Percentiles rank a stretch among this genome's conserved stretches.
These are phyloP conservation scores for Monosporascus sp. DNA, from an alignment of 2,329 filamentous ascomycete species.

Conservation along the genomic window DNA sequence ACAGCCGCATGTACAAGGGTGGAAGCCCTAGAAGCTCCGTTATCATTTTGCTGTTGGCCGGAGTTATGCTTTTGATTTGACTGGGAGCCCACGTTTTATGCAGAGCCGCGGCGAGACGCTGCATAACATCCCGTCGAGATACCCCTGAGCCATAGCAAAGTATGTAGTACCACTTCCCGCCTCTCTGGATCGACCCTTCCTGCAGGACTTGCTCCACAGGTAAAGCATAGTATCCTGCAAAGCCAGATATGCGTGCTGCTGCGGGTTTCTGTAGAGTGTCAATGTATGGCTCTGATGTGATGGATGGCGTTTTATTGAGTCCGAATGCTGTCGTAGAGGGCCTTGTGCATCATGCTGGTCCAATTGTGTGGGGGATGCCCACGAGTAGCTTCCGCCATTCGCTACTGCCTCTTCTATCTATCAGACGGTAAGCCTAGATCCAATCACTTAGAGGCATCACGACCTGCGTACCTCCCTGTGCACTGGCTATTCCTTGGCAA, in stretches of 20 bases:
- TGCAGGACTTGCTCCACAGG: constrained; percentile 23
- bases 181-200: constrained; percentile 20
- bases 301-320: constrained; percentile 28
- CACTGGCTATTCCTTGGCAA: no score
- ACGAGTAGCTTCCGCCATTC: constrained; percentile 28
- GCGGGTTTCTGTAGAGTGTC: constrained; percentile 15
- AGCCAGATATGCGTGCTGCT: constrained; percentile 25
- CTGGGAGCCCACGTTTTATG: constrained; percentile 23
- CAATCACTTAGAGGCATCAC: constrained; percentile 23
- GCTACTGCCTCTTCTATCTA: constrained; percentile 27
- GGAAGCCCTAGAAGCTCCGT: constrained; percentile 27
- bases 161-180: constrained; percentile 26
- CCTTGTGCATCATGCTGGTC: constrained; percentile 21
- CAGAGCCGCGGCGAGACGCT: constrained; percentile 19
- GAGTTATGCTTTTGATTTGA: constrained; percentile 12
- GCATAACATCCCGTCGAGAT: constrained; percentile 24
- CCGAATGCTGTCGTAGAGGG: constrained; percentile 18
- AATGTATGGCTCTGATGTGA: not conserved
- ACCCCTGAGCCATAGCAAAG: constrained; percentile 24
- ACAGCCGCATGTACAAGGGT: constrained; percentile 17
- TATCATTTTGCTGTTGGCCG: constrained; percentile 28
- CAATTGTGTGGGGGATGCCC: constrained; percentile 25
- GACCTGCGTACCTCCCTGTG: constrained; percentile 17
- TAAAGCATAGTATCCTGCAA: constrained; percentile 23
- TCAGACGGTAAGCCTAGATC: not conserved